Evolutionary conservation across 805 yeast species (phyloP).

Genomic region (Schwanniomyces polymorphus): DNA sequence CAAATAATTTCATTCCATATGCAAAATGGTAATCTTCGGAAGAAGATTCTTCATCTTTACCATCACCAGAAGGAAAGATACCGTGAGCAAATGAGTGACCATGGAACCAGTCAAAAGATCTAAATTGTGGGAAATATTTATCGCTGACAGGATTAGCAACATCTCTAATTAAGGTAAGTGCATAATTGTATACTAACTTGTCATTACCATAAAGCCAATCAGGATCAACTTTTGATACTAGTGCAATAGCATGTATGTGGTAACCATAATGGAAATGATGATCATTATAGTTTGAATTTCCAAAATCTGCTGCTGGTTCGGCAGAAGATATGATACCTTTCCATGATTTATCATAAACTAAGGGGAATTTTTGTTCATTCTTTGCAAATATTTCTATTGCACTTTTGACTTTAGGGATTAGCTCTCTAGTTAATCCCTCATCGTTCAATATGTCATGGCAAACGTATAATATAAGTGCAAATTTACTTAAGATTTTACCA

Average conservation of each 20-base stretch:
- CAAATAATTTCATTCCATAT: constrained; percentile 70
- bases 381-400: constrained; percentile 69
- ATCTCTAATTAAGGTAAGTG: constrained; percentile 61
- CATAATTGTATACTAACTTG: constrained; percentile 46
- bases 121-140: constrained; percentile 59
- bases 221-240: constrained; percentile 55
- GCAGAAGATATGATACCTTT: constrained; percentile 76
- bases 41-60: constrained; percentile 73
- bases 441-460: constrained; percentile 67
- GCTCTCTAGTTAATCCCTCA: constrained; percentile 43
- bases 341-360: constrained; percentile 79
- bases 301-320: constrained; percentile 64
- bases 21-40: constrained; percentile 75
- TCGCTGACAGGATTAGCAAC: constrained; percentile 63
- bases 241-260: constrained; percentile 70
- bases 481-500: constrained; percentile 87
- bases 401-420: constrained; percentile 58
- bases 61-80: constrained; percentile 67
- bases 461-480: constrained; percentile 80
- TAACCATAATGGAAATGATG: constrained; percentile 80
- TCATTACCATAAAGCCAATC: constrained; percentile 31
- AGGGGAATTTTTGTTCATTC: constrained; percentile 71
- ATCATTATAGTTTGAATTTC: constrained; percentile 70
- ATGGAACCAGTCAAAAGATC: constrained; percentile 72
- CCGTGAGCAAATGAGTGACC: constrained; percentile 86